phyloP scores from a whole-genome alignment of 2,329 filamentous ascomycete genomes.

The Malbranchea zuffiana region DNA sequence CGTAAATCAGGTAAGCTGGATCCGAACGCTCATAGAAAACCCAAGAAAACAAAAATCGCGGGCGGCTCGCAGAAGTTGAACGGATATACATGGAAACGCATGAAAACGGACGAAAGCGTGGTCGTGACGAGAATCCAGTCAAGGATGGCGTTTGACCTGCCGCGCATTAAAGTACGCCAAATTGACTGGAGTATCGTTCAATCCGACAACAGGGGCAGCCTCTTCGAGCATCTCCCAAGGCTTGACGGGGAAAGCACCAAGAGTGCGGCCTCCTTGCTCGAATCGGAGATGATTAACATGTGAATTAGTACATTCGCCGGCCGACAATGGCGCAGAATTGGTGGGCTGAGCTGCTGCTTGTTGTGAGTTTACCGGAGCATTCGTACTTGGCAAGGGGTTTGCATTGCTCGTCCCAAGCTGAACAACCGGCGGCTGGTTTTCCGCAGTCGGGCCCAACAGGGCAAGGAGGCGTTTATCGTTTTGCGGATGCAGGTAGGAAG shows the following conservation, averaged over 20 bases:
- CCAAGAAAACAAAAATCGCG: no score
- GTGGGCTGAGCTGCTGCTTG: constrained; percentile 14
- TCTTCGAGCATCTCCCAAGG: constrained; percentile 38
- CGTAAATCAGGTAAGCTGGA: no score
- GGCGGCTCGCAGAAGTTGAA: no score
- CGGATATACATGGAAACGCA: no score
- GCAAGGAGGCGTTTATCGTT: constrained; percentile 32
- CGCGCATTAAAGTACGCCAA: constrained; percentile 34
- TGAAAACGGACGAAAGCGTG: no score
- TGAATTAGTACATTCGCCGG: constrained; percentile 21
- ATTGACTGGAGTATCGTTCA: constrained; percentile 37
- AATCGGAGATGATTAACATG: constrained; percentile 26
- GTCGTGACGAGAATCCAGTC: no score
- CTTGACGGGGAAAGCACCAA: constrained; percentile 28
- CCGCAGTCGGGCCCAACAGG: constrained; percentile 31
- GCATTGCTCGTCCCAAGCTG: constrained; percentile 21
- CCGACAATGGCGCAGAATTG: constrained; percentile 4
- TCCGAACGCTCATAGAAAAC: no score
- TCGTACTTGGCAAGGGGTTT: constrained; percentile 12
- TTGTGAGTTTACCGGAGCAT: constrained; percentile 11
- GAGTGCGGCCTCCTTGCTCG: constrained; percentile 27
- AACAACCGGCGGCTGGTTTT: constrained; percentile 15
- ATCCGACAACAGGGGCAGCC: constrained; percentile 33
- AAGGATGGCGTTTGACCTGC: constrained; percentile 12
- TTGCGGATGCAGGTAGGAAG: constrained; percentile 28